Conservation (phyloP, 2,329 filamentous ascomycete species). For the Apiospora pterosperma region DNA sequence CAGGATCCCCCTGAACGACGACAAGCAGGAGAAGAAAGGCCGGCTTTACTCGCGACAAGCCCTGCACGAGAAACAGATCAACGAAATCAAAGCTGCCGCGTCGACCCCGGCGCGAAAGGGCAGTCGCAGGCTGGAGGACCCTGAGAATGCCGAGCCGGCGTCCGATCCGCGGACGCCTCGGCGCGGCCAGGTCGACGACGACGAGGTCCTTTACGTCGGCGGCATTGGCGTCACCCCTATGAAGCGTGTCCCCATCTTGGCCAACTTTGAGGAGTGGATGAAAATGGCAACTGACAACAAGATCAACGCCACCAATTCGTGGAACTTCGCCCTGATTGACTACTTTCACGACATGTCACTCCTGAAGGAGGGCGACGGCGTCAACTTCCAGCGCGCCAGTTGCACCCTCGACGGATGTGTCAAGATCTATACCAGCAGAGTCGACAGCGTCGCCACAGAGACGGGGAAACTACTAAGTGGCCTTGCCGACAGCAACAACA, state of each 20-base stretch:
- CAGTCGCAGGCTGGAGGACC: constrained; percentile 54
- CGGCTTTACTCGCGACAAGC: constrained; percentile 85
- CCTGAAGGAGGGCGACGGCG: constrained; percentile 90
- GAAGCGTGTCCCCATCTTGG: constrained; percentile 92
- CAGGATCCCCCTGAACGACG: constrained; percentile 95
- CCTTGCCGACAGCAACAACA: constrained; percentile 80
- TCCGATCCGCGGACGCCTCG: constrained; percentile 56
- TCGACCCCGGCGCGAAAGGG: constrained; percentile 63
- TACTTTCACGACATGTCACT: constrained; percentile 99
- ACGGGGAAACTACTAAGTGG: constrained; percentile 94
- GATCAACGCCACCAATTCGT: constrained; percentile 97
- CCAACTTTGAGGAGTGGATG: constrained; percentile 99
- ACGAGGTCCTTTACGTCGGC: constrained; percentile 63
- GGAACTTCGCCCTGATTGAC: constrained; percentile 99
- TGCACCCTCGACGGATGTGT: constrained; percentile 97
- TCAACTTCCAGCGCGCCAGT: constrained; percentile 98
- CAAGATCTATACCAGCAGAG: constrained; percentile 97
- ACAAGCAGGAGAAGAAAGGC: constrained; percentile 85
- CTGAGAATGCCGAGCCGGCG: constrained; percentile 53
- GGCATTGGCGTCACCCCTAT: constrained; percentile 84
- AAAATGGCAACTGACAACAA: constrained; percentile 99
- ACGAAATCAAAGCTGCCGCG: constrained; percentile 80
- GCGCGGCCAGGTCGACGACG: constrained; percentile 43
- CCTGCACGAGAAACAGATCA: constrained; percentile 85
- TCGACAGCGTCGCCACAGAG: constrained; percentile 96